phyloP scores from a whole-genome alignment of 1,284 basidiomycete species.

The Ganoderma sinense region DNA sequence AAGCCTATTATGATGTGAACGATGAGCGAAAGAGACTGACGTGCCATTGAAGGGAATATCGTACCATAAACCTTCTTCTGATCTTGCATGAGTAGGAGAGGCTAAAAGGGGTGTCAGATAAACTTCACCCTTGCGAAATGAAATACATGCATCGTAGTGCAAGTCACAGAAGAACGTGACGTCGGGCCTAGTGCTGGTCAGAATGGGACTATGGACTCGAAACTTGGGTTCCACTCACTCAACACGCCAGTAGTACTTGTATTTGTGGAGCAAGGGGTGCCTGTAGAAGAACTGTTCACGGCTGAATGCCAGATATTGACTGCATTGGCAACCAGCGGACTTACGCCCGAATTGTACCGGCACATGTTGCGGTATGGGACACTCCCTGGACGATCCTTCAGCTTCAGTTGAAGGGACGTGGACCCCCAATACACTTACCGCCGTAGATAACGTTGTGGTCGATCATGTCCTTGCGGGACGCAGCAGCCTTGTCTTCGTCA shows the following conservation, averaged over 20 bases:
- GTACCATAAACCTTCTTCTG: conserved; percentile 85
- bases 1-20: conserved; percentile 48
- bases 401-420: conserved; percentile 6
- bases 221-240: conserved; percentile 51
- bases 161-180: conserved; percentile 44
- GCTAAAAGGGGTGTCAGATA: conserved; percentile 63
- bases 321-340: conserved; percentile 34
- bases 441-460: conserved; percentile 89
- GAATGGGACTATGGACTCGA: background rate
- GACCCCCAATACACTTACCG: conserved; percentile 49
- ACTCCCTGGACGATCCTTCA: conserved; percentile 52
- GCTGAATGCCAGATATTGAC: conserved; percentile 8
- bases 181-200: conserved; percentile 34
- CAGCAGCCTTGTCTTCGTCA: conserved; percentile 78
- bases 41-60: background rate
- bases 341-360: conserved; percentile 91
- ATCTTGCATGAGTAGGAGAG: conserved; percentile 91
- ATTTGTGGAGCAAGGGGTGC: conserved; percentile 81
- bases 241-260: conserved; percentile 93
- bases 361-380: conserved; percentile 91
- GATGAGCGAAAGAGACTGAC: background rate
- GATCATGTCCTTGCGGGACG: conserved; percentile 82
- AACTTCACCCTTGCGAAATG: too few species aligned
- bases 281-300: conserved; percentile 80
- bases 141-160: conserved; percentile 38